These are phyloP conservation scores for Aspergillus fijiensis DNA, from an alignment of 2,329 filamentous ascomycete species.

Conservation along the genomic window DNA sequence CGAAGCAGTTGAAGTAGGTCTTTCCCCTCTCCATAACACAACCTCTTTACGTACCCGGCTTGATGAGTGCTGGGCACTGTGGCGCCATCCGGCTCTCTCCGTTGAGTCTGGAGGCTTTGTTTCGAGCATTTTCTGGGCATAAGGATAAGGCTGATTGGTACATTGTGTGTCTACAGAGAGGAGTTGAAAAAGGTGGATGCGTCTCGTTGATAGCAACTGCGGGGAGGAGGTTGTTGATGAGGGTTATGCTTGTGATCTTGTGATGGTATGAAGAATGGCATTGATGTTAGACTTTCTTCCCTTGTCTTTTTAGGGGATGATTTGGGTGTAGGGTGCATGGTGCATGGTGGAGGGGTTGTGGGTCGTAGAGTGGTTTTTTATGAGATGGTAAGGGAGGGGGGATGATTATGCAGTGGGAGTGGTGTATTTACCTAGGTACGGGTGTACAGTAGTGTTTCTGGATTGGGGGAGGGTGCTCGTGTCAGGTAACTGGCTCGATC, in stretches of 20 bases:
- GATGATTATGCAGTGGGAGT: no score
- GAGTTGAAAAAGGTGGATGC: conserved; percentile 93
- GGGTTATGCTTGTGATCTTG: neutral
- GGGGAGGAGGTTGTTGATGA: conserved; percentile 33
- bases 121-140: neutral
- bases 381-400: no score
- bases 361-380: no score
- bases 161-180: conserved; percentile 43
- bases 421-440: no score
- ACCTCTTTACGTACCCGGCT: no score
- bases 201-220: conserved; percentile 51
- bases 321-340: neutral
- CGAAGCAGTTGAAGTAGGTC: conserved; percentile 83
- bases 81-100: no score
- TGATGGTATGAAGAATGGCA: neutral
- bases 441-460: no score
- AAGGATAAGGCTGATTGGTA: neutral
- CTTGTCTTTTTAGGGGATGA: neutral
- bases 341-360: no score
- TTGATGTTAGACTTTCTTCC: neutral
- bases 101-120: no score
- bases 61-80: no score
- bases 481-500: no score
- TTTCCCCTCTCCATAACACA: neutral
- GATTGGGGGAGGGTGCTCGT: no score